Evolutionary conservation across 1,284 basidiomycete genomes (phyloP).

Genomic region (Inonotus obliquus): DNA sequence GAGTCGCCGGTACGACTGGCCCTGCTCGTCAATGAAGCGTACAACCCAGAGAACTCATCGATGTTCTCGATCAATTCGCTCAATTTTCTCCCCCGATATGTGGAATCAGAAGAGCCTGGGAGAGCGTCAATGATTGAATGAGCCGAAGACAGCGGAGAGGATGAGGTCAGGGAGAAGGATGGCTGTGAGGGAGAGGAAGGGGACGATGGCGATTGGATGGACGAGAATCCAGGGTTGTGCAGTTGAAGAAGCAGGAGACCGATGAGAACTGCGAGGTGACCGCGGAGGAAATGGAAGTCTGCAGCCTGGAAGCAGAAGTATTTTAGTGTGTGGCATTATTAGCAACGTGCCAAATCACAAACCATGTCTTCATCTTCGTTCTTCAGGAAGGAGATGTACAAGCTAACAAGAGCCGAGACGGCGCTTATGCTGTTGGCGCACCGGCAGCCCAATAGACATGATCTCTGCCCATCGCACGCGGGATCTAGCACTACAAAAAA

Average conservation of each 20-base stretch:
- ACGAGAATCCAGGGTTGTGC: background rate
- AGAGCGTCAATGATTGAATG: slow-evolving; percentile 5
- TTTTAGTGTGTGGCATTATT: background rate
- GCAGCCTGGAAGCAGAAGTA: slow-evolving; percentile 13
- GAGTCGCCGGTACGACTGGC: background rate
- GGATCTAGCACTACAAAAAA: background rate
- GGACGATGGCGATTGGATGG: background rate
- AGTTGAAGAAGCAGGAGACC: slow-evolving; percentile 53
- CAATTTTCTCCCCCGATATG: background rate
- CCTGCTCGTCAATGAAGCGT: slow-evolving; percentile 4
- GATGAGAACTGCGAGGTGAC: slow-evolving; percentile 67
- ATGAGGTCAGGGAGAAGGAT: background rate
- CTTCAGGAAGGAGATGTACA: slow-evolving; percentile 17
- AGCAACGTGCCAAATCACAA: background rate
- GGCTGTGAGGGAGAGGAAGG: background rate
- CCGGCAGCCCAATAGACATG: slow-evolving; percentile 19
- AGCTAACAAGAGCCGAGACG: slow-evolving; percentile 14
- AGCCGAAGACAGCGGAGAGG: background rate
- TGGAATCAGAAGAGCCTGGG: background rate
- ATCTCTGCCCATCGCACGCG: slow-evolving; percentile 15
- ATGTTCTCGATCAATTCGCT: slow-evolving; percentile 3
- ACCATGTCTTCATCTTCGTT: slow-evolving; percentile 18
- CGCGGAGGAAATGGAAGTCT: slow-evolving; percentile 46
- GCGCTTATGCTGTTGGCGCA: slow-evolving; percentile 16
- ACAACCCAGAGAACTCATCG: slow-evolving; percentile 8